Conservation (phyloP, 768 basidiomycete species). For the Lactifluus hygrophoroides region DNA sequence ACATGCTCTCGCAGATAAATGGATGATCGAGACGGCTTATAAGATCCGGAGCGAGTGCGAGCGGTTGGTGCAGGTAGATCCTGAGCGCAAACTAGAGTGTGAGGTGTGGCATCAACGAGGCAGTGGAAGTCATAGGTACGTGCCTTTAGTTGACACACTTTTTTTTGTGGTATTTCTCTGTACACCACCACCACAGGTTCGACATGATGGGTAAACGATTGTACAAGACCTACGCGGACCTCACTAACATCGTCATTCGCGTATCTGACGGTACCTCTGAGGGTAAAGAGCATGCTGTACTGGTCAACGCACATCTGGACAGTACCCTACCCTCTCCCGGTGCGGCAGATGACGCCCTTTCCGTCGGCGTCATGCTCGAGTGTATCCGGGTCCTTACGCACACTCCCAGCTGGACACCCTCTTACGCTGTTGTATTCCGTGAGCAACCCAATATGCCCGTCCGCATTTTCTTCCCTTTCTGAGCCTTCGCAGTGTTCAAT, state of each 20-base stretch:
- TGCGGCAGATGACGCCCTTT: conserved; percentile 80
- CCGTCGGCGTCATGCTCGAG: conserved; percentile 90
- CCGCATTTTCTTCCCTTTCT: neutral
- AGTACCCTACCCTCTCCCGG: conserved; percentile 85
- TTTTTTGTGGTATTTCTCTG: neutral
- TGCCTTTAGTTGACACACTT: conserved; percentile 8
- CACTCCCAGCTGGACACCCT: conserved; percentile 62
- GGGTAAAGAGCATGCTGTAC: conserved; percentile 72
- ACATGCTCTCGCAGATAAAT: conserved; percentile 76
- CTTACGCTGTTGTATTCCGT: conserved; percentile 77
- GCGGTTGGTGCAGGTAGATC: conserved; percentile 27
- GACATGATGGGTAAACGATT: conserved; percentile 84
- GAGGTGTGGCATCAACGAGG: conserved; percentile 90
- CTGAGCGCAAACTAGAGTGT: conserved; percentile 62
- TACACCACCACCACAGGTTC: conserved; percentile 49
- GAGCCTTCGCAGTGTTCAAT: conserved; percentile 65
- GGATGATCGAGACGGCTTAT: conserved; percentile 65
- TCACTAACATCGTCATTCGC: conserved; percentile 86
- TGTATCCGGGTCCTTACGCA: conserved; percentile 68
- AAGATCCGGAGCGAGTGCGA: conserved; percentile 57
- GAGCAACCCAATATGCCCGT: conserved; percentile 26
- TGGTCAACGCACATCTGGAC: conserved; percentile 87
- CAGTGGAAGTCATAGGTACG: conserved; percentile 79
- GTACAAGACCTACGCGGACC: conserved; percentile 78
- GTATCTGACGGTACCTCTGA: conserved; percentile 67